Percentiles rank a stretch among this genome's conserved stretches.
Evolutionary conservation across 2,329 filamentous ascomycete genomes (phyloP).

Genomic region (Trichoderma cornu-damae): DNA sequence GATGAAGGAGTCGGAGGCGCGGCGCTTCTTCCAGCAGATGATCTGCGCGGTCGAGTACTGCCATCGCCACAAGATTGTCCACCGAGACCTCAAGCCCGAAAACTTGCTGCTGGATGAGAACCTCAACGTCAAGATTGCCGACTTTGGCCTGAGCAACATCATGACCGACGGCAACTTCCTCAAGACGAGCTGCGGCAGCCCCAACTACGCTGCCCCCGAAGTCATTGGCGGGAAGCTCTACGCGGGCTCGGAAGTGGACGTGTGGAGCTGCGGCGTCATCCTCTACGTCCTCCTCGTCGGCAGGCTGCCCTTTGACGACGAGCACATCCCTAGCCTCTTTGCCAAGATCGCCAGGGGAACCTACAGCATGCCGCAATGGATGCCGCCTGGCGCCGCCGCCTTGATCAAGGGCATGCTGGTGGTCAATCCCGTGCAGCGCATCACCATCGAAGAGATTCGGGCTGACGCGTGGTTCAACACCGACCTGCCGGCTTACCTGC

Average conservation of each 20-base stretch:
- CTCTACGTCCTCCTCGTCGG: conserved; percentile 77
- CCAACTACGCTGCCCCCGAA: conserved; percentile 96
- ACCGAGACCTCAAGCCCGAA: conserved; percentile 95
- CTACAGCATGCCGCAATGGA: conserved; percentile 87
- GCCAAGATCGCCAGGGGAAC: conserved; percentile 95
- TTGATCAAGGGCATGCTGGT: conserved; percentile 92
- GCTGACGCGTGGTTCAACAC: conserved; percentile 91
- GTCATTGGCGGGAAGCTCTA: conserved; percentile 98
- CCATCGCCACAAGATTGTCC: conserved; percentile 97
- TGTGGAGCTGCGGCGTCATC: conserved; percentile 95
- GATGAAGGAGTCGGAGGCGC: conserved; percentile 86
- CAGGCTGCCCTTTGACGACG: conserved; percentile 90
- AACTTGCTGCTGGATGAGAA: conserved; percentile 92
- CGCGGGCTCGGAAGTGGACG: conserved; percentile 93
- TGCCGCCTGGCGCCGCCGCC: conserved; percentile 73
- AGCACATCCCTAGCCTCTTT: conserved; percentile 95
- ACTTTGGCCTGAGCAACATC: conserved; percentile 98
- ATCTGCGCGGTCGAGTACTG: conserved; percentile 98
- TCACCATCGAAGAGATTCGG: conserved; percentile 89
- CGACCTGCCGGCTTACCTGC: conserved; percentile 79
- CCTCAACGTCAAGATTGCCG: conserved; percentile 97
- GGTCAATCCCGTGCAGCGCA: conserved; percentile 89
- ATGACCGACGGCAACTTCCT: conserved; percentile 99
- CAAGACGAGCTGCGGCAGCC: conserved; percentile 96
- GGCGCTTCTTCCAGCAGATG: conserved; percentile 98